Evolutionary conservation across 768 basidiomycete species (phyloP).

Genomic region (Boletus edulis): DNA sequence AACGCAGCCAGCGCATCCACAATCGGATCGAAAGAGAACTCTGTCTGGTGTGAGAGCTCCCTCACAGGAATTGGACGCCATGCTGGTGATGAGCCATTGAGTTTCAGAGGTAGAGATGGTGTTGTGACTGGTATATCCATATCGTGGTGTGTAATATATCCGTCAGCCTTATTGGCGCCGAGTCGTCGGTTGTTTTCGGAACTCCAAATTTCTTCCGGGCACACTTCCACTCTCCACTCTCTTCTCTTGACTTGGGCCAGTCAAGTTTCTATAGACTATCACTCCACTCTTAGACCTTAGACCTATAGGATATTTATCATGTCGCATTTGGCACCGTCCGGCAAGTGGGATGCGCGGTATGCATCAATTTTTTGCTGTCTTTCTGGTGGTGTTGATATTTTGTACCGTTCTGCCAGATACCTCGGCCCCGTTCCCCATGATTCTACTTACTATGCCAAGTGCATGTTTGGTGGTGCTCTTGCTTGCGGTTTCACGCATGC

Average conservation of each 20-base stretch:
- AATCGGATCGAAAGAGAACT: constrained; percentile 75
- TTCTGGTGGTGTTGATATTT: not conserved
- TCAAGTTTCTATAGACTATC: no score
- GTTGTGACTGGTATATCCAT: constrained; percentile 8
- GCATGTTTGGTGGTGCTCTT: constrained; percentile 83
- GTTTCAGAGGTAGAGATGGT: not conserved
- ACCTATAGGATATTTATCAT: constrained; percentile 25
- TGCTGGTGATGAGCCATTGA: constrained; percentile 6
- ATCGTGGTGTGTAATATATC: not conserved
- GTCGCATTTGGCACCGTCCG: constrained; percentile 48
- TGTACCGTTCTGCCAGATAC: constrained; percentile 39
- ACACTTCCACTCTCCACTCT: no score
- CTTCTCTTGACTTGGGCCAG: no score
- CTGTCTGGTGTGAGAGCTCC: constrained; percentile 22
- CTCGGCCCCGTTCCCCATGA: constrained; percentile 77
- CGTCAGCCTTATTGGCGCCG: no score
- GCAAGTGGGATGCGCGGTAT: constrained; percentile 78
- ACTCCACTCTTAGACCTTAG: no score
- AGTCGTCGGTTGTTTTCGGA: no score
- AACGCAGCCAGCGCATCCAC: constrained; percentile 79
- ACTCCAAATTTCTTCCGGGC: no score
- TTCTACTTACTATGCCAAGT: constrained; percentile 73
- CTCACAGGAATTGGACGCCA: constrained; percentile 25
- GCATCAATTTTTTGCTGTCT: not conserved
- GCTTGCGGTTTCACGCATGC: constrained; percentile 90